Percentiles rank a stretch among this genome's conserved stretches.
phyloP scores from a whole-genome alignment of 2,329 filamentous ascomycete genomes.

The Coleophoma eucalyptorum region DNA sequence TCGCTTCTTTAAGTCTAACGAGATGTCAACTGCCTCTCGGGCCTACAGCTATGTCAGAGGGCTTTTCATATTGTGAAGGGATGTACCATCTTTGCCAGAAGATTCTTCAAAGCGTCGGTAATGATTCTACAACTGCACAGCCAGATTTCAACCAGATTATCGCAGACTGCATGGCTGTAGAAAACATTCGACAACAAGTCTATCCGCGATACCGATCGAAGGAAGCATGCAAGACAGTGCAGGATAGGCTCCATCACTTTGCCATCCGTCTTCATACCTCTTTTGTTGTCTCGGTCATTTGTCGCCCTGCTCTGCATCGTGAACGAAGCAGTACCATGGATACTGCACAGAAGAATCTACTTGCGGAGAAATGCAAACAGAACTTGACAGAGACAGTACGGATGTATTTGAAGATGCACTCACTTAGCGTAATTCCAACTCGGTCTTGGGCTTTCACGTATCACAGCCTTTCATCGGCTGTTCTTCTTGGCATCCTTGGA shows the following conservation, averaged over 20 bases:
- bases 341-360: constrained; percentile 45
- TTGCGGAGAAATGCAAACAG: constrained; percentile 56
- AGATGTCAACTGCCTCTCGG: constrained; percentile 43
- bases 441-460: constrained; percentile 67
- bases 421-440: constrained; percentile 62
- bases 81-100: constrained; percentile 63
- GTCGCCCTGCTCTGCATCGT: constrained; percentile 56
- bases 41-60: constrained; percentile 46
- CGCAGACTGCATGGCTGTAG: constrained; percentile 48
- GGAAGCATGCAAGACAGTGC: constrained; percentile 59
- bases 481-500: constrained; percentile 59
- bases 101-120: constrained; percentile 40
- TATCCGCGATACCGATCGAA: constrained; percentile 52
- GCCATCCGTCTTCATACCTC: constrained; percentile 62
- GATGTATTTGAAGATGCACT: constrained; percentile 68
- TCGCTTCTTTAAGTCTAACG: constrained; percentile 42
- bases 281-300: constrained; percentile 62
- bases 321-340: constrained; percentile 43
- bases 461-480: constrained; percentile 61
- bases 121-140: constrained; percentile 19
- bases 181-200: constrained; percentile 37
- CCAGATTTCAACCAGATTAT: constrained; percentile 43
- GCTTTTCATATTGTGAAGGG: constrained; percentile 57
- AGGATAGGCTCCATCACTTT: constrained; percentile 61
- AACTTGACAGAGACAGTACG: constrained; percentile 63